These are phyloP conservation scores for Dalbergia oliveri DNA, from an alignment of 306 rosid genomes.

Conservation along the genomic window DNA sequence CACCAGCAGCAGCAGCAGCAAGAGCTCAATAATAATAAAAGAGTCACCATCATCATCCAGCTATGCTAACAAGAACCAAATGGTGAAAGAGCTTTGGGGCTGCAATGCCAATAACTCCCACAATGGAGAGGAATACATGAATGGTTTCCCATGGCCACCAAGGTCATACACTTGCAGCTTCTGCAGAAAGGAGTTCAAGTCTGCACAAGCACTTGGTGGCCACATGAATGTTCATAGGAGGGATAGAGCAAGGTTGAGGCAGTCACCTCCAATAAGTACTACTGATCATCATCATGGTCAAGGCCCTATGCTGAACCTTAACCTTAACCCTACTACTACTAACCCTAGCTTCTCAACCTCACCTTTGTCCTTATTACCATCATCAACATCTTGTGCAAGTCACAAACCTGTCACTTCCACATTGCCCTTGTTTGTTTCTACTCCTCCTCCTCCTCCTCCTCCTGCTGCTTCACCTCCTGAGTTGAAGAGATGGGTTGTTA, in stretches of 20 bases:
- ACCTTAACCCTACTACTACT: constrained; percentile 55
- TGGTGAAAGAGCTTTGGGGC: constrained; percentile 44
- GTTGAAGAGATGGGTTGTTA: constrained; percentile 48
- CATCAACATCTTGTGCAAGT: constrained; percentile 30
- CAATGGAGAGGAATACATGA: constrained; percentile 52
- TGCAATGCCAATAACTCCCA: not conserved
- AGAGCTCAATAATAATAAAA: constrained; percentile 26
- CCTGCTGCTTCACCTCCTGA: constrained; percentile 42
- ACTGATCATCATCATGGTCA: constrained; percentile 45
- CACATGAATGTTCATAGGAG: constrained; percentile 97
- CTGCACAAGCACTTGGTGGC: constrained; percentile 98
- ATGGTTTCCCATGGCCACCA: constrained; percentile 93
- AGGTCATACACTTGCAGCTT: constrained; percentile 85
- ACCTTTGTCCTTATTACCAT: constrained; percentile 47
- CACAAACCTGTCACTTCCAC: constrained; percentile 50
- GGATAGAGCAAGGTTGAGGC: constrained; percentile 89
- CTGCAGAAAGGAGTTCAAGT: constrained; percentile 89
- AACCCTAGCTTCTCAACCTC: constrained; percentile 54
- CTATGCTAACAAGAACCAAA: not conserved
- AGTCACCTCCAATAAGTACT: constrained; percentile 57
- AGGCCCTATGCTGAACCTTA: constrained; percentile 51
- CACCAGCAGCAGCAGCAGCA: not conserved
- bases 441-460: constrained; percentile 37
- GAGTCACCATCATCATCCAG: constrained; percentile 12
- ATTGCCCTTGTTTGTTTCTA: constrained; percentile 58